These are phyloP conservation scores for Hanseniaspora hatyaiensis DNA, from an alignment of 805 yeast genomes.

Conservation along the genomic window DNA sequence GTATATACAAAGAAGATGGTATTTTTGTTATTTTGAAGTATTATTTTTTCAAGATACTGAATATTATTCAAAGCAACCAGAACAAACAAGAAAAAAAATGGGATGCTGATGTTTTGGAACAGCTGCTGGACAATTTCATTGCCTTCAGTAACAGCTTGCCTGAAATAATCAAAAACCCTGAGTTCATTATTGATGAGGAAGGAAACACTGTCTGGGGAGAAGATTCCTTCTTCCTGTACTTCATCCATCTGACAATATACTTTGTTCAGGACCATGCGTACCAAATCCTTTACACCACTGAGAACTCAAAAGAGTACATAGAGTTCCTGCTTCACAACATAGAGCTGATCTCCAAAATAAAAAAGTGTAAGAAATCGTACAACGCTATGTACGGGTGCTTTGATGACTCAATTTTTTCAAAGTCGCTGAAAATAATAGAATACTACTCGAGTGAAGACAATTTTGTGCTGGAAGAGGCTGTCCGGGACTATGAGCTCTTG, in stretches of 20 bases:
- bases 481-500: neutral
- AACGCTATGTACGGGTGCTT: constrained; percentile 2
- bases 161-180: constrained; percentile 1
- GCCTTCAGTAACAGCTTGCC: constrained; percentile 10
- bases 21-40: constrained; percentile 1
- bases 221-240: constrained; percentile 12
- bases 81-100: neutral
- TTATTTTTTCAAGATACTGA: constrained; percentile 8
- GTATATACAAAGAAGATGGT: constrained; percentile 14
- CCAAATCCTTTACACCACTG: neutral
- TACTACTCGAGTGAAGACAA: neutral
- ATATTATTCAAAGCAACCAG: constrained; percentile 6
- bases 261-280: constrained; percentile 8
- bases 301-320: constrained; percentile 7
- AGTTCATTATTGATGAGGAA: neutral
- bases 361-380: neutral
- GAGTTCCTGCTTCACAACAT: constrained; percentile 8
- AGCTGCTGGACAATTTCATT: neutral
- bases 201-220: neutral
- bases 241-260: constrained; percentile 5
- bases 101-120: constrained; percentile 2
- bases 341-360: constrained; percentile 4
- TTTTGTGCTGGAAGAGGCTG: neutral
- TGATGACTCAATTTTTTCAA: neutral
- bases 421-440: constrained; percentile 2